A percentile compares a stretch with the other conserved stretches of the same genome.
Evolutionary conservation across 176 grass and related monocot genomes (phyloP).

Genomic region (Chloris gayana): DNA sequence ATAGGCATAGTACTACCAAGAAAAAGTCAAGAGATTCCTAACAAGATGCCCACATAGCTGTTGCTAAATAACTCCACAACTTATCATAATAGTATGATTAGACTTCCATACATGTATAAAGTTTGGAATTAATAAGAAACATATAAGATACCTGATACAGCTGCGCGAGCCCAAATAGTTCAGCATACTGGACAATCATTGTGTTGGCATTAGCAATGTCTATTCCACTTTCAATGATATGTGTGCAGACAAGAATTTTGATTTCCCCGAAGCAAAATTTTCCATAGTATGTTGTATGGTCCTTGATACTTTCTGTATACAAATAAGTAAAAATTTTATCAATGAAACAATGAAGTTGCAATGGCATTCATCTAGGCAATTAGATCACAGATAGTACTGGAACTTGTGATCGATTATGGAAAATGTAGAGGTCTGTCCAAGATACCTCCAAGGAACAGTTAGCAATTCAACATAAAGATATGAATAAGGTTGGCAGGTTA

Average conservation of each 20-base stretch:
- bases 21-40: background rate
- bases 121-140: background rate
- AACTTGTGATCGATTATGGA: background rate
- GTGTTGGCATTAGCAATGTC: constrained; percentile 96
- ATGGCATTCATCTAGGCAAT: constrained; percentile 13
- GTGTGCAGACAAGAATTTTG: constrained; percentile 90
- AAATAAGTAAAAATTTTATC: constrained; percentile 23
- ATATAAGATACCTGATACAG: constrained; percentile 76
- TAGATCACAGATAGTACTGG: constrained; percentile 21
- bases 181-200: constrained; percentile 83
- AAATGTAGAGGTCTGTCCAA: background rate
- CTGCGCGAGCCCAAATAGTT: constrained; percentile 88
- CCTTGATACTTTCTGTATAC: constrained; percentile 72
- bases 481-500: constrained; percentile 17
- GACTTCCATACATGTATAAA: constrained; percentile 5
- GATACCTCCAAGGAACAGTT: background rate
- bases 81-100: background rate
- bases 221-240: constrained; percentile 97
- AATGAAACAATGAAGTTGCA: constrained; percentile 23
- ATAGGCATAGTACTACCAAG: no score
- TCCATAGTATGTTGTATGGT: constrained; percentile 79
- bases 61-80: background rate
- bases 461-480: constrained; percentile 16
- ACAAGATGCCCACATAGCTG: background rate
- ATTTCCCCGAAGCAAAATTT: constrained; percentile 70